Conservation (phyloP, 495 filamentous ascomycete genomes). For the Talaromyces wortmannii region DNA sequence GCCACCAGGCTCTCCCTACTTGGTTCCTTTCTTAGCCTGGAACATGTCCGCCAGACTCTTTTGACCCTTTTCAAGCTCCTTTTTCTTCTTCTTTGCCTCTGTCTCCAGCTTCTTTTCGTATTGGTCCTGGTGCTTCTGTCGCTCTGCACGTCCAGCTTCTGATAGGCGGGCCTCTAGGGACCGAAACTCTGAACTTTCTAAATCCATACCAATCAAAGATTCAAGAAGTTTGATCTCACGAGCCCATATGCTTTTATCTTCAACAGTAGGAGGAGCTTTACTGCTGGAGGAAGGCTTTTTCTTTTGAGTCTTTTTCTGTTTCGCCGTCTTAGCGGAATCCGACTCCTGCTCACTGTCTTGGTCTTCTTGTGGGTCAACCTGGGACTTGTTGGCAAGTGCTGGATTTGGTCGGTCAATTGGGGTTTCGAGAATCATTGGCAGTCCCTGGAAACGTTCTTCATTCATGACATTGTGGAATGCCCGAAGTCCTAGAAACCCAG, state of each 20-base stretch:
- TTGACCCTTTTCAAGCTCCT: slow-evolving; percentile 30
- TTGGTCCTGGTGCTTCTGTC: slow-evolving; percentile 68
- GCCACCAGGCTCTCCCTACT: not conserved
- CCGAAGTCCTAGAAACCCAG: slow-evolving; percentile 81
- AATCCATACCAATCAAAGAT: slow-evolving; percentile 74
- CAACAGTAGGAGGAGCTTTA: slow-evolving; percentile 26
- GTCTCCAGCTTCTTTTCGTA: slow-evolving; percentile 63
- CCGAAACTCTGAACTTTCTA: slow-evolving; percentile 61
- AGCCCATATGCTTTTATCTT: slow-evolving; percentile 75
- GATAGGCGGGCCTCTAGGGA: slow-evolving; percentile 54
- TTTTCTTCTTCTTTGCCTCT: slow-evolving; percentile 47
- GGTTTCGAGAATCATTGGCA: slow-evolving; percentile 93
- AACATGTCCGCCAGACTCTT: slow-evolving; percentile 39
- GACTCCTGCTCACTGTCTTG: slow-evolving; percentile 12
- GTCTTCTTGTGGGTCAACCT: not conserved
- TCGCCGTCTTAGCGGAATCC: slow-evolving; percentile 4
- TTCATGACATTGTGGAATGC: slow-evolving; percentile 93
- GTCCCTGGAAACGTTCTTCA: slow-evolving; percentile 60
- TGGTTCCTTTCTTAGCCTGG: slow-evolving; percentile 4
- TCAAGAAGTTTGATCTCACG: slow-evolving; percentile 86
- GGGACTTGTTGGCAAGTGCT: slow-evolving; percentile 22
- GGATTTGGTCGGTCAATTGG: slow-evolving; percentile 66
- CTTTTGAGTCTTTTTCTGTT: slow-evolving; percentile 16
- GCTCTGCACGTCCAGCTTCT: slow-evolving; percentile 60
- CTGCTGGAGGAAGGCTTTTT: slow-evolving; percentile 6